Evolutionary conservation across 2,329 filamentous ascomycete species (phyloP).

Genomic region (Colletotrichum musicola): DNA sequence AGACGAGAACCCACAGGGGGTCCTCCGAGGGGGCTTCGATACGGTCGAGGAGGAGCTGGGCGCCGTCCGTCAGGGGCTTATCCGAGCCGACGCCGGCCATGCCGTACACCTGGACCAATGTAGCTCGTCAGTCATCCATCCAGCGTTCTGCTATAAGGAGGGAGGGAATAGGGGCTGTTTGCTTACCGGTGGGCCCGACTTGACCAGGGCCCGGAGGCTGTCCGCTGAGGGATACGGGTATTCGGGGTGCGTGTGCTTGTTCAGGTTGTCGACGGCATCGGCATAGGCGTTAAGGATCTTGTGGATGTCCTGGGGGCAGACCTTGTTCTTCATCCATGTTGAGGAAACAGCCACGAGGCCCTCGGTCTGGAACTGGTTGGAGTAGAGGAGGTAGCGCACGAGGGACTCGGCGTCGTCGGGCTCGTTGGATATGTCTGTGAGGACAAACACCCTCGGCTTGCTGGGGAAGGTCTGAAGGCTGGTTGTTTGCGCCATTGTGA

Average conservation of each 20-base stretch:
- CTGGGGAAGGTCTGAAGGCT: slow-evolving; percentile 26
- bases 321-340: slow-evolving; percentile 57
- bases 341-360: slow-evolving; percentile 60
- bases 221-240: slow-evolving; percentile 55
- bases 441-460: slow-evolving; percentile 54
- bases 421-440: slow-evolving; percentile 61
- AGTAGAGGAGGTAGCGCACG: slow-evolving; percentile 58
- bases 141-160: neutral
- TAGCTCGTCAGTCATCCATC: neutral
- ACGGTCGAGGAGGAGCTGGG: slow-evolving; percentile 54
- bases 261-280: slow-evolving; percentile 60
- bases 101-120: slow-evolving; percentile 47
- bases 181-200: slow-evolving; percentile 51
- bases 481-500: slow-evolving; percentile 11
- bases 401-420: slow-evolving; percentile 60
- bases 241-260: slow-evolving; percentile 60
- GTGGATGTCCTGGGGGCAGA: slow-evolving; percentile 57
- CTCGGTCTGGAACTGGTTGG: slow-evolving; percentile 59
- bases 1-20: slow-evolving; percentile 65
- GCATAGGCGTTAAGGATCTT: slow-evolving; percentile 59
- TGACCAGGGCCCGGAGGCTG: slow-evolving; percentile 50
- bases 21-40: slow-evolving; percentile 46
- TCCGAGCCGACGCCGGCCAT: slow-evolving; percentile 48
- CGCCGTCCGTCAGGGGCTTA: slow-evolving; percentile 52
- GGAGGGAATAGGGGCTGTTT: neutral